These are phyloP conservation scores for Micromonas pusilla DNA, from an alignment of 139 green algal genomes.

Conservation along the genomic window DNA sequence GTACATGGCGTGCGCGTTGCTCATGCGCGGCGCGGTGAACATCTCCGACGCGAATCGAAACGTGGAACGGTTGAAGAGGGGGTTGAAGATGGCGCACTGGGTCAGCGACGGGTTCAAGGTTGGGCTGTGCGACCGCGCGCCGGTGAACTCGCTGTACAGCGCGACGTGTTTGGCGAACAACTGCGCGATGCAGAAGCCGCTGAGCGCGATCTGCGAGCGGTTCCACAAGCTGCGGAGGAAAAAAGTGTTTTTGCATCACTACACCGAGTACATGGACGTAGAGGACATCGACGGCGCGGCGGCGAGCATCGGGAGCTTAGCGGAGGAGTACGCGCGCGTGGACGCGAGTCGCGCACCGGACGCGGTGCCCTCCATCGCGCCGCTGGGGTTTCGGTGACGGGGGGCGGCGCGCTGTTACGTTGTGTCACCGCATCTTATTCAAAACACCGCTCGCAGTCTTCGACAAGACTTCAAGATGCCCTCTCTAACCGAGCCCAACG, in stretches of 20 bases:
- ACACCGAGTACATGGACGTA: slow-evolving; percentile 61
- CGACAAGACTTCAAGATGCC: too few relatives aligned
- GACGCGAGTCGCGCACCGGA: not conserved
- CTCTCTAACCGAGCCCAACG: too few relatives aligned
- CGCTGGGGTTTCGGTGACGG: not conserved
- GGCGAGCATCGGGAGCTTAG: not conserved
- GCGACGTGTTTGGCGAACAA: slow-evolving; percentile 70
- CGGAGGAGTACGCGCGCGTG: not conserved
- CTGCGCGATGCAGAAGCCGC: slow-evolving; percentile 54
- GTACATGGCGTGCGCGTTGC: slow-evolving; percentile 62
- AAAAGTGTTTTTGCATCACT: slow-evolving; percentile 65
- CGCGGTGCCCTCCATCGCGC: not conserved
- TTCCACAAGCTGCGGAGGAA: slow-evolving; percentile 54
- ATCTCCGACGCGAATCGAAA: slow-evolving; percentile 63
- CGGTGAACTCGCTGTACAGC: slow-evolving; percentile 54
- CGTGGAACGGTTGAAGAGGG: slow-evolving; percentile 49
- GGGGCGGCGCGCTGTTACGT: too few relatives aligned
- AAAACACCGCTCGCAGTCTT: too few relatives aligned
- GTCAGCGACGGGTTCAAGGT: slow-evolving; percentile 50
- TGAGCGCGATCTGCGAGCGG: slow-evolving; percentile 50
- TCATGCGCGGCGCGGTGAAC: slow-evolving; percentile 50
- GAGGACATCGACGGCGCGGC: slow-evolving; percentile 45
- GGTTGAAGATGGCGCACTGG: slow-evolving; percentile 64
- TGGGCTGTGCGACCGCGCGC: slow-evolving; percentile 36
- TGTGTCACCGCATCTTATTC: too few relatives aligned